Evolutionary conservation across 345 rosid genomes (phyloP), one percentile per base, ranked within the genome.

Genomic region (Euclidium syriacum): DNA sequence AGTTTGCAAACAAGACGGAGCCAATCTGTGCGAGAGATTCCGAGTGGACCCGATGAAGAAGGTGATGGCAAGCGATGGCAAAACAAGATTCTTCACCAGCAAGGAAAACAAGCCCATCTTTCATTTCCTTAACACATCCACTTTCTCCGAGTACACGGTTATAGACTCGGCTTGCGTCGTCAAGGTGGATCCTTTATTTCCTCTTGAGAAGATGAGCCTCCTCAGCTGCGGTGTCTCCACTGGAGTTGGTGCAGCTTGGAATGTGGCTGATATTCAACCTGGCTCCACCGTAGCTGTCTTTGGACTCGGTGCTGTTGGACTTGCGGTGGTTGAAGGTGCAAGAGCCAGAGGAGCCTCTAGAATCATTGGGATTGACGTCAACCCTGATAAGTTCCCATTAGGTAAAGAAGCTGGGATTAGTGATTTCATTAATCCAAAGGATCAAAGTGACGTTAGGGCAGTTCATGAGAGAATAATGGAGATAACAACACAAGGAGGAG

Each of bases 301-400:
- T 5, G 96, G 95, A 35, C 83, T 89, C 32, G 96, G 94, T 39
- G 80, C 84, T 10, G 94, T 85, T 35, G 88, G 94, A 14, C 78
- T 85, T 17, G 87, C 90, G 66, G 88, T 79, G 6, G 24, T 82
- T 4, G 70, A 81, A 25, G 94, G 90, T 58, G 87, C 96, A 3
- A 73, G 64, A 74, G 65, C 57, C 32, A 80, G 50, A 50, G 85
- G 94, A 42, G 94, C 90, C 23, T 59, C 44, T 7, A 73, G 48
- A 65, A 68, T 88, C 67, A 86, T 88, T 10, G 94, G 96, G 2
- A 49, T 88, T 17, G 90, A 88, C 51, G 71, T 73, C 47, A 88
- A 88, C 32, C 71, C 67, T 19, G 57, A 72, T 48, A 72, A 72
- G 51, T 72, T 72, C 62, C 40, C 24, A 52, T 35, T 72, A 64